Evolutionary conservation across 2,329 filamentous ascomycete species (phyloP).

Genomic region (Aspergillus viridinutans): DNA sequence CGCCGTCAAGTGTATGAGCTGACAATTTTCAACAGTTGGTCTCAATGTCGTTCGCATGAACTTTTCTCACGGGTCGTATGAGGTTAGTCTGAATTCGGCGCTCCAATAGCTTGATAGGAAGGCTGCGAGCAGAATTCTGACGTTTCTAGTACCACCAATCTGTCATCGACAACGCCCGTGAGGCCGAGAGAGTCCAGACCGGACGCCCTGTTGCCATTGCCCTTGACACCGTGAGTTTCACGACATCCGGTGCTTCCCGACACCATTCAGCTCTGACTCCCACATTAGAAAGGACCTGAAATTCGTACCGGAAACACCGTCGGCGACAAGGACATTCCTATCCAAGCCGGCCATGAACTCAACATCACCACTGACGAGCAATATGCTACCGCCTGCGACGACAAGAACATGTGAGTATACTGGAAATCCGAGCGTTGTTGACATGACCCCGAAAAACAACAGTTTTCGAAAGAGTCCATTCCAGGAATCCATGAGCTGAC

Average conservation of each 20-base stretch:
- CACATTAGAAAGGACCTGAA: constrained; percentile 67
- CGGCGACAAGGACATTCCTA: constrained; percentile 70
- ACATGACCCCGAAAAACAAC: neutral
- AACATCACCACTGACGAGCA: constrained; percentile 97
- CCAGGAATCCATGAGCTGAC: constrained; percentile 11
- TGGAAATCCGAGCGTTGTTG: constrained; percentile 6
- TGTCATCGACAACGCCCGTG: constrained; percentile 91
- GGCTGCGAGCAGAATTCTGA: constrained; percentile 5
- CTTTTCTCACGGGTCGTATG: constrained; percentile 92
- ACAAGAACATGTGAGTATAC: constrained; percentile 78
- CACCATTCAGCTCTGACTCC: constrained; percentile 9
- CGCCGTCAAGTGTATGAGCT: constrained; percentile 5
- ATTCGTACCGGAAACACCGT: constrained; percentile 77
- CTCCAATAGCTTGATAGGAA: neutral
- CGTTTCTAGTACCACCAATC: constrained; percentile 79
- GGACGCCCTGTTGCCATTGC: constrained; percentile 94
- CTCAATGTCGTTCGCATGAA: constrained; percentile 99
- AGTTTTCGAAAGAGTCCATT: neutral
- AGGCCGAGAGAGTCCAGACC: constrained; percentile 70
- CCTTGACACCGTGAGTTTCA: constrained; percentile 68
- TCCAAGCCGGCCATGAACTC: constrained; percentile 75
- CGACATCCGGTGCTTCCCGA: neutral
- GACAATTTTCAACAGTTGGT: constrained; percentile 54
- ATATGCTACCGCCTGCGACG: constrained; percentile 78
- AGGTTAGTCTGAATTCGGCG: constrained; percentile 39